Evolutionary conservation across 345 rosid genomes (phyloP).

Genomic region (Brassica juncea): DNA sequence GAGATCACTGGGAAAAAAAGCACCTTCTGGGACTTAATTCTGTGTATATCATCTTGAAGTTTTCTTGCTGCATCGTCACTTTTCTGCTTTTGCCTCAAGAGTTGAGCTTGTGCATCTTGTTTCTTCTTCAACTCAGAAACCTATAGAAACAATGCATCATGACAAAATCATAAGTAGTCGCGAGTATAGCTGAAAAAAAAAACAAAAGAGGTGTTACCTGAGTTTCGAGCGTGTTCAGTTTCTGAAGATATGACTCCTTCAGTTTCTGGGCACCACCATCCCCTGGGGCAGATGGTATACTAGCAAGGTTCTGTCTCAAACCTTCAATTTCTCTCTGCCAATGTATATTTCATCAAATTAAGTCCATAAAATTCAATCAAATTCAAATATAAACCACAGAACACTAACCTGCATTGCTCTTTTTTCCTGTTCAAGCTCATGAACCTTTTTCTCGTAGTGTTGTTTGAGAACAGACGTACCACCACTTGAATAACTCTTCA

Average conservation of each 20-base stretch:
- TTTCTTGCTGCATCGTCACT: background rate
- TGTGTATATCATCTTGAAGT: background rate
- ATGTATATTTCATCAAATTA: background rate
- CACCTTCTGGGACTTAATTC: background rate
- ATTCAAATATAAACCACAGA: background rate
- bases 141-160: background rate
- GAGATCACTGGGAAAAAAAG: background rate
- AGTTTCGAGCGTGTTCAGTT: background rate
- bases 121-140: background rate
- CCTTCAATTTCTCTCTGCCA: background rate
- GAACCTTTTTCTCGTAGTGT: background rate
- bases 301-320: background rate
- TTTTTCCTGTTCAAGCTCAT: background rate
- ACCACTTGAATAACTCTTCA: background rate
- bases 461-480: background rate
- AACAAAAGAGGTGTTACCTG: background rate
- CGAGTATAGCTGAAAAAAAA: background rate
- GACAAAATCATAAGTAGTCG: background rate
- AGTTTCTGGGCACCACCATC: slow-evolving; percentile 2
- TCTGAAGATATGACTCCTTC: background rate
- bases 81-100: background rate
- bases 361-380: background rate
- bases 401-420: background rate
- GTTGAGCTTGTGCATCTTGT: background rate
- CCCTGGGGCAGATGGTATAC: background rate